Evolutionary conservation across 176 grass and related monocot genomes (phyloP), one percentile per base, ranked within the genome.

Genomic region (Dendrocalamus sinicus): DNA sequence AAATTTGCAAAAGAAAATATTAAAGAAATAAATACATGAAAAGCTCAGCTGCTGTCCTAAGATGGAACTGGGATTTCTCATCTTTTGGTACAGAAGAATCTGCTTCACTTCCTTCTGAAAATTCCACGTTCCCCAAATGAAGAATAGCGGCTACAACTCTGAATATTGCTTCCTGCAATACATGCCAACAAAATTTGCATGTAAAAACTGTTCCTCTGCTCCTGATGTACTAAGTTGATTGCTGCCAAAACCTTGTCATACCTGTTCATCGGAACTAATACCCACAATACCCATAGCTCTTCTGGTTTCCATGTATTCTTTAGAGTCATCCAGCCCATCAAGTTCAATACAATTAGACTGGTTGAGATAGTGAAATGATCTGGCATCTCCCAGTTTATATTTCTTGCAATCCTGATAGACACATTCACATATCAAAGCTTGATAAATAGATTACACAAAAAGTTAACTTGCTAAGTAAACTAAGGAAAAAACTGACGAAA

Each of bases 131-230:
- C 9, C 96, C 96, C 78, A 98, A 85, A 90, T 98, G 96, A 84
- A 98, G 96, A 88, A 98, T 98, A 74, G 96, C 93, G 79, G 93
- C 96, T 76, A 98, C 91, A 32, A 95, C 96, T 82, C 75, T 89
- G 70, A 98, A 98, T 91, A 98, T 98, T 59, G 88, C 96, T 89
- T 98, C 93, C 96, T 98, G n/a, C 23, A 89, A 57, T 53, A 47
- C 8, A 72, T 28, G 37, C 40, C 62, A 70, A 79, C 15, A 73
- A 39, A 74, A 67, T 51, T 73, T 60, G 12, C 23, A 79, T 50
- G 30, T 83, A 41, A 61, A 67, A 50, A 79, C 3, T 73, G 65
- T 43, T 67, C 19, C 28, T 79, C 50, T 51, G n/a, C 40, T 65
- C 43, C 26, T 39, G 47, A 52, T 13, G 5, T 52, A 69, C 28